Evolutionary conservation across 805 yeast genomes (phyloP).

Genomic region (Zygotorulaspora florentina): DNA sequence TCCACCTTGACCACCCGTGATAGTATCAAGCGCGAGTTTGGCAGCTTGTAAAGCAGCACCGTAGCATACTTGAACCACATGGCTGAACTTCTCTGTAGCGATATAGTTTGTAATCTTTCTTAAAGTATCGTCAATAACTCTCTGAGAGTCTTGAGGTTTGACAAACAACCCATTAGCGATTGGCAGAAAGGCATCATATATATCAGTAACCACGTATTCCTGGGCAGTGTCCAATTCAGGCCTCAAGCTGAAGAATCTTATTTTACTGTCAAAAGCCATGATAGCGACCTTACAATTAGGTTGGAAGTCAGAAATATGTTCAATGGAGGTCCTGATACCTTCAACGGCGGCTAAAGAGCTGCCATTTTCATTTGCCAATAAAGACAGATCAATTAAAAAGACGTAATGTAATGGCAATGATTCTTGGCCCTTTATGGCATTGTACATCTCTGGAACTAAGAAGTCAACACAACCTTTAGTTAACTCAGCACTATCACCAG

Average conservation of each 20-base stretch:
- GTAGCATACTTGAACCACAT: conserved; percentile 56
- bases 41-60: conserved; percentile 79
- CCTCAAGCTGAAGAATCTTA: conserved; percentile 70
- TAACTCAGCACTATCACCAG: conserved; percentile 60
- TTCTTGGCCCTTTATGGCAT: conserved; percentile 40
- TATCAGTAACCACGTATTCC: conserved; percentile 60
- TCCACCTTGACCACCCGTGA: conserved; percentile 65
- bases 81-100: conserved; percentile 27
- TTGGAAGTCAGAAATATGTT: conserved; percentile 31
- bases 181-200: conserved; percentile 65
- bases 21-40: conserved; percentile 49
- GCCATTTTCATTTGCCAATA: conserved; percentile 57
- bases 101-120: conserved; percentile 42
- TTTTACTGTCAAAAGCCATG: conserved; percentile 65
- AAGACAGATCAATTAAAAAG: conserved; percentile 67
- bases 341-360: conserved; percentile 53
- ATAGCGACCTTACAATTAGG: conserved; percentile 58
- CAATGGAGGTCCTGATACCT: conserved; percentile 57
- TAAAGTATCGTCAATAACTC: conserved; percentile 63
- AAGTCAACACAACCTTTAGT: conserved; percentile 82
- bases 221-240: conserved; percentile 53
- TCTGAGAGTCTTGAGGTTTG: conserved; percentile 63
- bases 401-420: conserved; percentile 60
- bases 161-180: conserved; percentile 72
- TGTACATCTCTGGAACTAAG: conserved; percentile 69